phyloP scores from a whole-genome alignment of 768 basidiomycete genomes.

The Ephemerocybe angulata region DNA sequence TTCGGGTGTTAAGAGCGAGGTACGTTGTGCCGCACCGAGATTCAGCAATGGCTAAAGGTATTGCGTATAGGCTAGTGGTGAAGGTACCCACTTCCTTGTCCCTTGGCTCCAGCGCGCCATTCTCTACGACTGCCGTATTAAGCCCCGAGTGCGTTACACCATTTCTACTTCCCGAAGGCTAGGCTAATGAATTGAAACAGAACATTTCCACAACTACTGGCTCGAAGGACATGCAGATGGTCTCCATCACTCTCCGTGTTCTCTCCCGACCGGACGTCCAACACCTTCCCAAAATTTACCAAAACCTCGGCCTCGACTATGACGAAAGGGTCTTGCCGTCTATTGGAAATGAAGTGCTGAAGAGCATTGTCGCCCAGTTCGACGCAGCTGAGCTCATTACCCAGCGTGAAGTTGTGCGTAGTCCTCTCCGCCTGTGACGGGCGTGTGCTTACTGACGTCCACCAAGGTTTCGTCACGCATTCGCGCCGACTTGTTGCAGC shows the following conservation, averaged over 20 bases:
- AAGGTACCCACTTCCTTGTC: constrained; percentile 95
- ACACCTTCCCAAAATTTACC: constrained; percentile 91
- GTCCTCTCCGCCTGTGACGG: background rate
- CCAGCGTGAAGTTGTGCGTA: constrained; percentile 90
- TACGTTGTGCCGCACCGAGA: constrained; percentile 25
- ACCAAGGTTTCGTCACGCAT: constrained; percentile 84
- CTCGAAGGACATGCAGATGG: constrained; percentile 98
- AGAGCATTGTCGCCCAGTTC: constrained; percentile 97
- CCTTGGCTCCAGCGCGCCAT: constrained; percentile 97
- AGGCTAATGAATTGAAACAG: constrained; percentile 36
- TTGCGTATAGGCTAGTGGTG: constrained; percentile 64
- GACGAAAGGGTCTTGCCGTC: constrained; percentile 97
- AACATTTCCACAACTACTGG: constrained; percentile 99
- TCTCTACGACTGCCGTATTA: constrained; percentile 95
- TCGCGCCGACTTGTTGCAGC: constrained; percentile 84
- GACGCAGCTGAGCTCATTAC: constrained; percentile 97
- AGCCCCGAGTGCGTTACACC: constrained; percentile 69
- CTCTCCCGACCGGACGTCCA: constrained; percentile 88
- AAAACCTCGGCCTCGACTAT: constrained; percentile 91
- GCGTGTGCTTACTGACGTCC: background rate
- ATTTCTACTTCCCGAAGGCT: background rate
- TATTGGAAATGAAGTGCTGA: constrained; percentile 96
- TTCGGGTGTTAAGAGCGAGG: constrained; percentile 81
- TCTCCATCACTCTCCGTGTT: constrained; percentile 93
- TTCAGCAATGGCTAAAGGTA: constrained; percentile 5